phyloP scores from a whole-genome alignment of 169 alveolate species.

The Perkinsus olseni region DNA sequence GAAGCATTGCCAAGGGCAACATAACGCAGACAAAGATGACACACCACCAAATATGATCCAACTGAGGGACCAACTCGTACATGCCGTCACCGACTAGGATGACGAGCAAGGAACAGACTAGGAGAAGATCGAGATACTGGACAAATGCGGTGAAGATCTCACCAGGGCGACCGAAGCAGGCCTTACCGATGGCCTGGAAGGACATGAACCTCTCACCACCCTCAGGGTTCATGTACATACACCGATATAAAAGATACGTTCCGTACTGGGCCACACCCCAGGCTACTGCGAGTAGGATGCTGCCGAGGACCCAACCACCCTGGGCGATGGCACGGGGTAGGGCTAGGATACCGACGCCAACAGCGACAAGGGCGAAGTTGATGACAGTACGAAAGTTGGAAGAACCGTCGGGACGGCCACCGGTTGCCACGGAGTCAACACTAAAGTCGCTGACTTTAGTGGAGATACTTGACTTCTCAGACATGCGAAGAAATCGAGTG shows the following conservation, averaged over 20 bases:
- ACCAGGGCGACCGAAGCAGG: neutral
- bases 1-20: neutral
- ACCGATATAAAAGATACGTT: neutral
- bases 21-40: neutral
- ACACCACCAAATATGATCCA: neutral
- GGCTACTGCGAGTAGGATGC: neutral
- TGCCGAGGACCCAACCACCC: neutral
- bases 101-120: neutral
- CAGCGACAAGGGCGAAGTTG: neutral
- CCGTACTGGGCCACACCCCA: neutral
- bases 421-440: neutral
- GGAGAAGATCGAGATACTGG: neutral
- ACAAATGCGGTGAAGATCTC: neutral
- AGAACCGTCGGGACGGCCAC: neutral
- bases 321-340: neutral
- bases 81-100: neutral
- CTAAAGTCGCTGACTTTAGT: neutral
- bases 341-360: neutral
- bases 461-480: neutral
- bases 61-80: neutral
- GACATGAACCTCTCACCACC: neutral
- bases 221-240: neutral
- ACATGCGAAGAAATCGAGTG: neutral
- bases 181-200: neutral
- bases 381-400: neutral